A percentile compares a stretch with the other conserved stretches of the same genome.
Conservation (phyloP, 2,329 filamentous ascomycete genomes). For the Macrophomina phaseolina region DNA sequence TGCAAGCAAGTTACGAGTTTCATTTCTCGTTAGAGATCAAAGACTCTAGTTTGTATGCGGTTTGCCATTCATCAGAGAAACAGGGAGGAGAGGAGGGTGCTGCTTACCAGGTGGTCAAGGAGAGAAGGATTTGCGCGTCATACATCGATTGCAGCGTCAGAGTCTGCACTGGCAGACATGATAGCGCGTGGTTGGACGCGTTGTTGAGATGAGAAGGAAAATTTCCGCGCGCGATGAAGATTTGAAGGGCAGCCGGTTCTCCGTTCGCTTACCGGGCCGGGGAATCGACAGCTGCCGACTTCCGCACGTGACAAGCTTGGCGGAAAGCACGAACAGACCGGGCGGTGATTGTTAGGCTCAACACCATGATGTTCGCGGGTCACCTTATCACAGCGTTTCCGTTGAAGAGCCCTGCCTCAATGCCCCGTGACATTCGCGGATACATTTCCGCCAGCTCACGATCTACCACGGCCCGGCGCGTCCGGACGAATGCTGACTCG, state of each 20-base stretch:
- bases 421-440: constrained; percentile 1
- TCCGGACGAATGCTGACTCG: neutral
- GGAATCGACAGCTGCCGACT: neutral
- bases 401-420: neutral
- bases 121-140: neutral
- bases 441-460: neutral
- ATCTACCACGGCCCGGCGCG: neutral
- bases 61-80: constrained; percentile 49
- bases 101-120: neutral
- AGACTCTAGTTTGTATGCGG: constrained; percentile 52
- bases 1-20: constrained; percentile 48
- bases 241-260: constrained; percentile 2
- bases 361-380: constrained; percentile 1
- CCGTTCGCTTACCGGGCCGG: constrained; percentile 25
- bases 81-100: neutral
- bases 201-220: constrained; percentile 12
- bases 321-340: neutral
- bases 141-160: neutral
- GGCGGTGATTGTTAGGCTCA: neutral
- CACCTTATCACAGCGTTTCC: neutral
- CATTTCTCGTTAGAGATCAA: constrained; percentile 50
- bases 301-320: constrained; percentile 6
- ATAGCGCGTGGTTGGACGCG: constrained; percentile 10
- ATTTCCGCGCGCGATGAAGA: constrained; percentile 10
- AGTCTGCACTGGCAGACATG: neutral